Evolutionary conservation across 305 asterid species (phyloP), one percentile per base, ranked within the genome.

Genomic region (Fraxinus baroniana): DNA sequence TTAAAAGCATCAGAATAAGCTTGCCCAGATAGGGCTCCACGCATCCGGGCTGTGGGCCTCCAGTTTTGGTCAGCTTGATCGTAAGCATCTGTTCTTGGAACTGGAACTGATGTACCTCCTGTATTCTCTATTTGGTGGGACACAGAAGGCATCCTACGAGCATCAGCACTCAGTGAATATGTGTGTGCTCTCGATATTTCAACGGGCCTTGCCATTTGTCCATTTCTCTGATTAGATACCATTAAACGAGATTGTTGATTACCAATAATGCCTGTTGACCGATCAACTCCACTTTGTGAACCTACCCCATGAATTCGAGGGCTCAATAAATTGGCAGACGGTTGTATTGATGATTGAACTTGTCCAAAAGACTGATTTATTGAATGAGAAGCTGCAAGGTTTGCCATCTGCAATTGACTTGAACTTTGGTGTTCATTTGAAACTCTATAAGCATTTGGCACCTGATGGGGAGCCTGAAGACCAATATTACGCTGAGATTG

Each of bases 31-130:
- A 94, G 88, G 86, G 98, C 95, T 79, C 99, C 99, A 75, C 99
- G 97, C 99, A 95, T 95, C 60, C 99, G 91, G 57, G 78, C 92
- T 22, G 89, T 81, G 13, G 98, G 99, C 12, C 97, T 91, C 99
- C 98, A 94, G 84, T 87, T 88, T 83, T 60, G 83, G 37, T 92
- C 94, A 22, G 87, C 76, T 73, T 88, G 73, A 81, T 71, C 78
- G 18, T 64, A 66, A 30, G 68, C 57, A 79, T 84, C 89, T n/a
- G 86, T 73, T 39, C 85, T 83, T 26, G 86, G 75, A 78, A 66
- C 77, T 5, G 93, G 88, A 17, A 75, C 84, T 35, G 89, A 73
- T 35, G 84, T 30, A 22, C 74, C 57, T 79, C 84, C 87, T 24
- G 24, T 41, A 82, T 57, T 76, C 44, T 77, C 90, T 74, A 77